Conservation (phyloP, 345 rosid genomes). For the Eucalyptus microcorys region DNA sequence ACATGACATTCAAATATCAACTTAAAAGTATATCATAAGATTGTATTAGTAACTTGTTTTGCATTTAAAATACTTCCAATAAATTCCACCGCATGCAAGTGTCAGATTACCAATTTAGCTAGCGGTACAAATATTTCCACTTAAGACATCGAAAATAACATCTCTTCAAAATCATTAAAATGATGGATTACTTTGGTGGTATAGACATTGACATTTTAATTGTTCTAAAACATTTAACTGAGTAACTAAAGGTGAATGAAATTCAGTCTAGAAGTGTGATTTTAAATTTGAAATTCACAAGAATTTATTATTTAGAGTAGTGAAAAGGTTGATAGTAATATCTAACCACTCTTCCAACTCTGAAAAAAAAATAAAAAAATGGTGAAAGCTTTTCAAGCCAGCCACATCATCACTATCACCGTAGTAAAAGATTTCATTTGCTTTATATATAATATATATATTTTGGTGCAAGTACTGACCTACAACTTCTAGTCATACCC, state of each 20-base stretch:
- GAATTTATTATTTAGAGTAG: neutral
- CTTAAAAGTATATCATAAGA: too few relatives aligned
- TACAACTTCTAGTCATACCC: neutral
- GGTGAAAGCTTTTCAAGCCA: too few relatives aligned
- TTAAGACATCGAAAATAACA: neutral
- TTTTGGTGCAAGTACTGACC: neutral
- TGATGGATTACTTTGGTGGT: neutral
- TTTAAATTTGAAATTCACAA: neutral
- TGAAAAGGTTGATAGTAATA: neutral
- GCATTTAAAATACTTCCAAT: neutral
- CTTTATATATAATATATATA: too few relatives aligned
- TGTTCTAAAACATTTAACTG: neutral
- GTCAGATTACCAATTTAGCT: neutral
- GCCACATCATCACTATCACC: neutral
- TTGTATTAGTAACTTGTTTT: too few relatives aligned
- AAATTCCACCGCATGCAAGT: neutral
- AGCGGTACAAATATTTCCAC: neutral
- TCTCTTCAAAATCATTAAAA: neutral
- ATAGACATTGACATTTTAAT: neutral
- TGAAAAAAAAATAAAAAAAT: too few relatives aligned
- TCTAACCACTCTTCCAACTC: too few relatives aligned
- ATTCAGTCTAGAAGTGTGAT: neutral
- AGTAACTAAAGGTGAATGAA: neutral
- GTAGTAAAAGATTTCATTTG: neutral
- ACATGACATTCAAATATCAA: neutral